Evolutionary conservation across 2,329 filamentous ascomycete genomes (phyloP).

Genomic region (Graphilbum fragrans): DNA sequence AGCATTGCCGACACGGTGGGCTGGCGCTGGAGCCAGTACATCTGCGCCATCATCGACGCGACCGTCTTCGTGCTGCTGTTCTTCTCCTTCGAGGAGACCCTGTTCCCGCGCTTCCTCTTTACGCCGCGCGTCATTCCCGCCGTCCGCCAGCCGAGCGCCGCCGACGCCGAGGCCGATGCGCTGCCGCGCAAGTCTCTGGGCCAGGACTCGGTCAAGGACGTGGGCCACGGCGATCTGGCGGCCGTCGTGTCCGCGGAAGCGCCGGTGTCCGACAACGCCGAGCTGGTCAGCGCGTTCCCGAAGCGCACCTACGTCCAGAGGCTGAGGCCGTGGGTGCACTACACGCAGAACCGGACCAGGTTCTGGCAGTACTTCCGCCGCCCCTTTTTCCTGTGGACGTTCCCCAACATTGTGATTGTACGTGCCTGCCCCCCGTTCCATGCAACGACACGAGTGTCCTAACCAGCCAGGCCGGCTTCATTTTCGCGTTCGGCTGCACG

Average conservation of each 20-base stretch:
- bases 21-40: slow-evolving; percentile 2
- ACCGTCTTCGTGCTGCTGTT: background rate
- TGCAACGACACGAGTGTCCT: no score
- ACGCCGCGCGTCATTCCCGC: background rate
- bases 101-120: background rate
- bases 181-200: no score
- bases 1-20: background rate
- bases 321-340: background rate
- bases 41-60: background rate
- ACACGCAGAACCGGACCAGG: background rate
- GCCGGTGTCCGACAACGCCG: background rate
- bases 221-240: background rate
- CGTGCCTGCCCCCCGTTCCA: background rate
- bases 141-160: background rate
- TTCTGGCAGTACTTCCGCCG: background rate
- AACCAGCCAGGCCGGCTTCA: background rate
- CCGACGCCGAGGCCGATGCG: background rate
- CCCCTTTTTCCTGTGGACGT: background rate
- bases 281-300: background rate
- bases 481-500: background rate
- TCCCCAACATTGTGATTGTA: slow-evolving; percentile 1
- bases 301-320: background rate
- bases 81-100: background rate
- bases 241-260: background rate
- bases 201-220: background rate